phyloP scores from a whole-genome alignment of 148 eudicot species.

The Agrostemma githago region DNA sequence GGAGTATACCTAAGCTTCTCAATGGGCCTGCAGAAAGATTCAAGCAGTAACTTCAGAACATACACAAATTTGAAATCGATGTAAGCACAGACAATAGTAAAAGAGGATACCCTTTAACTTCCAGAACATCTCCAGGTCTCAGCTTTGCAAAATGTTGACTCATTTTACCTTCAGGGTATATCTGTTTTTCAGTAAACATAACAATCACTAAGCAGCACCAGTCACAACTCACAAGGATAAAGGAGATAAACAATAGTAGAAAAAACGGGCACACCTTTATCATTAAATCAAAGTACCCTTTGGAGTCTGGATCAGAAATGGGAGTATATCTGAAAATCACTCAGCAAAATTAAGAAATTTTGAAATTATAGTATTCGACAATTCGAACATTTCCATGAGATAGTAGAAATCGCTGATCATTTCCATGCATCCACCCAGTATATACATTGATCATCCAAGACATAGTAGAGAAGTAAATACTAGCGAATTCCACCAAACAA shows the following conservation, averaged over 20 bases:
- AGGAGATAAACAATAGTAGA: neutral
- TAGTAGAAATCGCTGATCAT: too few relatives aligned
- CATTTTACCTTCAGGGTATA: constrained; percentile 98
- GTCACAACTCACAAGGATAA: neutral
- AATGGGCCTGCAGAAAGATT: constrained; percentile 64
- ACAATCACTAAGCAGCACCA: neutral
- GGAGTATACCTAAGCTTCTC: constrained; percentile 91
- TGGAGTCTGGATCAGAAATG: constrained; percentile 84
- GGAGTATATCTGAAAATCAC: constrained; percentile 74
- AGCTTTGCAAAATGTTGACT: constrained; percentile 93
- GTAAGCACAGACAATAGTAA: neutral
- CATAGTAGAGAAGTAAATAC: neutral
- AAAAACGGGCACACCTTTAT: constrained; percentile 57
- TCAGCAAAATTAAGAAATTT: constrained; percentile 14
- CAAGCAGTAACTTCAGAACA: constrained; percentile 5
- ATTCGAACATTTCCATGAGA: neutral
- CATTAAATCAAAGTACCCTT: constrained; percentile 88
- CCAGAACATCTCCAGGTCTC: constrained; percentile 86
- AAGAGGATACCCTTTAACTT: constrained; percentile 83
- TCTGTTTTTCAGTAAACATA: constrained; percentile 32
- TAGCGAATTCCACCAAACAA: neutral
- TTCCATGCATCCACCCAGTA: neutral
- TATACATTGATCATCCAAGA: neutral
- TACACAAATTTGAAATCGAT: neutral
- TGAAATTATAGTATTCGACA: neutral